Conservation (phyloP, 768 basidiomycete genomes). For the Exsudoporus frostii region DNA sequence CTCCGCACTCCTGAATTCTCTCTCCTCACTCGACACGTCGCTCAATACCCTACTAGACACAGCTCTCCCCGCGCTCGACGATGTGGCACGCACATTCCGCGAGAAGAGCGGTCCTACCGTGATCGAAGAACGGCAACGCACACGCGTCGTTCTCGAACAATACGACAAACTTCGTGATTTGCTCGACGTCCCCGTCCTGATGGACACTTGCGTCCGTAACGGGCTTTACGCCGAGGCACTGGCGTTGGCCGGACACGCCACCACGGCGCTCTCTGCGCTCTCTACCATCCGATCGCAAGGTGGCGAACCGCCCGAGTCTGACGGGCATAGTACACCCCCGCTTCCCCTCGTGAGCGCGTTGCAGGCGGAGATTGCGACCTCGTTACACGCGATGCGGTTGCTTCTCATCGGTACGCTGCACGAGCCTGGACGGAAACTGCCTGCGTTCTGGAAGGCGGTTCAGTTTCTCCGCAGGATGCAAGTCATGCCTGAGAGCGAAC, state of each 20-base stretch:
- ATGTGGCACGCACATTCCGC: conserved; percentile 67
- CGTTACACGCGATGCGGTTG: conserved; percentile 63
- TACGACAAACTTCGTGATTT: conserved; percentile 91
- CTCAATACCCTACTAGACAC: conserved; percentile 62
- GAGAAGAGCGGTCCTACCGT: conserved; percentile 64
- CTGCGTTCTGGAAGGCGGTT: conserved; percentile 85
- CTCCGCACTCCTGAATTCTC: conserved; percentile 65
- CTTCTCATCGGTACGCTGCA: conserved; percentile 77
- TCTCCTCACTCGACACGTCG: conserved; percentile 71
- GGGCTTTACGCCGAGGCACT: conserved; percentile 92
- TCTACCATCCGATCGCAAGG: conserved; percentile 36
- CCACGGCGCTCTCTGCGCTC: conserved; percentile 41
- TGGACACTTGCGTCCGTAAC: conserved; percentile 91
- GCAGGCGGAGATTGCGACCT: conserved; percentile 63
- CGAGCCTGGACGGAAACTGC: conserved; percentile 80
- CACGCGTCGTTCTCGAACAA: conserved; percentile 85
- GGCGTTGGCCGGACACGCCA: conserved; percentile 74
- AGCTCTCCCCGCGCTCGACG: conserved; percentile 76
- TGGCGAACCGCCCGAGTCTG: conserved; percentile 42
- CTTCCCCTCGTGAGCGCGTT: conserved; percentile 44
- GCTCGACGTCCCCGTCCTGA: conserved; percentile 84
- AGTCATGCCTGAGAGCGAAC: conserved; percentile 64
- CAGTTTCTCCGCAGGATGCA: conserved; percentile 85
- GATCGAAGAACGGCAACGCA: conserved; percentile 71
- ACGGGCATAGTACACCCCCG: conserved; percentile 26